phyloP scores from a whole-genome alignment of 164 flowering plant genomes.

The Stephania yunnanensis region DNA sequence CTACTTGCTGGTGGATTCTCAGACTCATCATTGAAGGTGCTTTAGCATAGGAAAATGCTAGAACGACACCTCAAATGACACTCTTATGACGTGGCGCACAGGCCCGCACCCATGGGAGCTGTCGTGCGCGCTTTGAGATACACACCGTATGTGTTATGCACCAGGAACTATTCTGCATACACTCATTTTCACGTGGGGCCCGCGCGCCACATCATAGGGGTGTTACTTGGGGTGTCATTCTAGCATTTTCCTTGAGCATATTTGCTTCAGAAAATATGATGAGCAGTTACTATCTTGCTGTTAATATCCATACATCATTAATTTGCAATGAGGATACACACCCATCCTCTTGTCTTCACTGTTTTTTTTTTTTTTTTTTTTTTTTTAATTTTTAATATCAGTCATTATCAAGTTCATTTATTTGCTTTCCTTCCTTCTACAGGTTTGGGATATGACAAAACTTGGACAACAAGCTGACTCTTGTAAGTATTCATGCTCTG shows the following conservation, averaged over 20 bases:
- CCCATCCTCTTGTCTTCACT: background rate
- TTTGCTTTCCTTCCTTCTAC: conserved; percentile 10
- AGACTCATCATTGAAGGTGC: conserved; percentile 92
- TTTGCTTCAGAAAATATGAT: background rate
- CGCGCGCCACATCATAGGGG: no score
- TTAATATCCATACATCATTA: background rate
- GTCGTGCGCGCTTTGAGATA: no score
- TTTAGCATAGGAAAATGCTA: background rate
- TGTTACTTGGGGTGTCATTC: no score
- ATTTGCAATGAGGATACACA: background rate
- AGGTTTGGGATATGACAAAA: conserved; percentile 99
- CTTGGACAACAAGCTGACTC: conserved; percentile 54
- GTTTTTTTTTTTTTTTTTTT: no score
- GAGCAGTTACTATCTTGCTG: background rate
- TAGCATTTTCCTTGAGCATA: background rate
- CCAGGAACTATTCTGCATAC: no score
- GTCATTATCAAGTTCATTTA: background rate
- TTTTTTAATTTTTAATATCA: background rate
- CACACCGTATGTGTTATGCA: no score
- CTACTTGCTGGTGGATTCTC: conserved; percentile 98
- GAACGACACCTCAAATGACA: no score
- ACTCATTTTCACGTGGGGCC: no score
- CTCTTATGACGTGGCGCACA: no score
- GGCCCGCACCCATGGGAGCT: no score
- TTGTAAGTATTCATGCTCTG: conserved; percentile 40